Evolutionary conservation across 305 asterid species (phyloP).

Genomic region (Andrographis paniculata): DNA sequence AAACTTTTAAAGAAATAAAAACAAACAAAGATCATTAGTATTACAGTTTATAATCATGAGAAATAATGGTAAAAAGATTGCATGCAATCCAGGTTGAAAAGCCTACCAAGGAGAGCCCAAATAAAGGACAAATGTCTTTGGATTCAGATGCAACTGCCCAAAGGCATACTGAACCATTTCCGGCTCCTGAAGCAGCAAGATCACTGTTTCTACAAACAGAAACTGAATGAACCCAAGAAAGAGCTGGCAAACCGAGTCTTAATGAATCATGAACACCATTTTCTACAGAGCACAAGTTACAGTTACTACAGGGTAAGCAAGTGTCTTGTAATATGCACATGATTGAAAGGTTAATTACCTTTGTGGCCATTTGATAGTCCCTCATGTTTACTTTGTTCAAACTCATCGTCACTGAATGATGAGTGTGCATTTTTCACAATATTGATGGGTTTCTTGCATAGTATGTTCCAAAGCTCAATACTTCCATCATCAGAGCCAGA

Average conservation of each 20-base stretch:
- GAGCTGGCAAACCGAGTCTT: slow-evolving; percentile 40
- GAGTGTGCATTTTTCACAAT: slow-evolving; percentile 80
- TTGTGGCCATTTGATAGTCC: slow-evolving; percentile 57
- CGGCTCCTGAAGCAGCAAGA: slow-evolving; percentile 99
- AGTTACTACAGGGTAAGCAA: slow-evolving; percentile 1
- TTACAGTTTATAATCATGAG: no score
- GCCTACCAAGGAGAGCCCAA: slow-evolving; percentile 75
- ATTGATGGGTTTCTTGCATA: slow-evolving; percentile 84
- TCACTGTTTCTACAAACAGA: slow-evolving; percentile 84
- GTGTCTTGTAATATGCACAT: slow-evolving; percentile 3
- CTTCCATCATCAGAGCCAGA: slow-evolving; percentile 97
- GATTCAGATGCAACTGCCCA: slow-evolving; percentile 74
- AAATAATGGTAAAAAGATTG: no score
- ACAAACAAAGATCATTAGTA: no score
- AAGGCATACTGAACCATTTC: slow-evolving; percentile 80
- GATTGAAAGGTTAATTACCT: slow-evolving; percentile 33
- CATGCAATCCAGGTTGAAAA: slow-evolving; percentile 6
- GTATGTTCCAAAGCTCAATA: slow-evolving; percentile 68
- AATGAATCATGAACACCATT: slow-evolving; percentile 25
- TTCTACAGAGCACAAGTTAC: slow-evolving; percentile 38
- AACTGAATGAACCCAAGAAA: slow-evolving; percentile 83
- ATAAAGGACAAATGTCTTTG: slow-evolving; percentile 66
- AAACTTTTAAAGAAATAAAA: no score
- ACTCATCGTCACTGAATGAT: slow-evolving; percentile 20
- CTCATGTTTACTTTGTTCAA: slow-evolving; percentile 30